Evolutionary conservation across 2,329 filamentous ascomycete species (phyloP), one percentile per base, ranked within the genome.

Genomic region (Thelonectria rubi): DNA sequence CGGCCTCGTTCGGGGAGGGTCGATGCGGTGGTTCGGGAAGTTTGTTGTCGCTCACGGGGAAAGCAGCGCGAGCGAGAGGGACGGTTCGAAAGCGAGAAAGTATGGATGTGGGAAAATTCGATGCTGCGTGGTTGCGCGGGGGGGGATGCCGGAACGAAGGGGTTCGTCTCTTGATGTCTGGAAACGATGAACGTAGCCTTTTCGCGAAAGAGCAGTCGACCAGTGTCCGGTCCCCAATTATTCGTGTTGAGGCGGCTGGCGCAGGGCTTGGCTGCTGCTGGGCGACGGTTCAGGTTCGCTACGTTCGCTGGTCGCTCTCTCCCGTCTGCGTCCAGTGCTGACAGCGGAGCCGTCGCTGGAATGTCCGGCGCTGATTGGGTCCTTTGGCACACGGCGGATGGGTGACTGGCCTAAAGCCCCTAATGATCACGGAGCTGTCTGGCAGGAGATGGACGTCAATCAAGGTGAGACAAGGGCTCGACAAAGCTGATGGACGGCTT

Each of bases 161-260:
- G 58, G 60, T 55, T 30, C 63, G 61, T 63, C 63, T 46, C 43
- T 39, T 60, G 54, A 48, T 63, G 58, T 69, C 65, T 67, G 65
- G 65, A 73, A 74, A 70, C 62, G 72, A 68, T 68, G 73, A 62
- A 75, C 73, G 73, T 75, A 73, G 73, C 73, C 73, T 74, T 65
- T 74, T 73, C 65, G 68, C 63, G 60, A 66, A 65, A 55, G 62
- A 65, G 55, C 62, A 53, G 56, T 21, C 56, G 50, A 49, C 46
- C 34, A 42, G 43, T 48, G 40, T n/a, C 40, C 59, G 52, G 66
- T 68, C 67, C 64, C 64, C 67, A 71, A 70, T 70, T 69, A 56
- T 37, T 37, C 34, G 34, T 37, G 6, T 66, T 67, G 68, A 70
- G 69, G 69, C 65, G 69, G 69, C 65, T 71, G 68, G 68, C 52